phyloP scores from a whole-genome alignment of 768 basidiomycete species.

The Xerocomellus amylosporus region DNA sequence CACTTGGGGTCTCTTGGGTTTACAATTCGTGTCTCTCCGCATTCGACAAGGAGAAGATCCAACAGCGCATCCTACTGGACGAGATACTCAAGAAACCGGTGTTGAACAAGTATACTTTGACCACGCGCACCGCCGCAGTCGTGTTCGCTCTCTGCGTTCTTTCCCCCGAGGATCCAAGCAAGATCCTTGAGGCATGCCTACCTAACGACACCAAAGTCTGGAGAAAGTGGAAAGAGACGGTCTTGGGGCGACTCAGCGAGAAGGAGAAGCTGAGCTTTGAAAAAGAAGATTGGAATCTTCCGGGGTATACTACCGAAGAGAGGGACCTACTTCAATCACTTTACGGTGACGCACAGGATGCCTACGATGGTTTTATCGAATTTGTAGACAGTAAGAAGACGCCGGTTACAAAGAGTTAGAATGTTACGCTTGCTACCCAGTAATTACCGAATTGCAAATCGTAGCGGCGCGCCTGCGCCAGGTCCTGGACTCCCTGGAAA shows the following conservation, averaged over 20 bases:
- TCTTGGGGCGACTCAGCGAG: not conserved
- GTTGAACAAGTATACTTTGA: not conserved
- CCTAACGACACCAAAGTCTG: constrained; percentile 11
- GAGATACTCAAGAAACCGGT: not conserved
- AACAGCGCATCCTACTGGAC: constrained; percentile 7
- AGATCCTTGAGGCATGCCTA: constrained; percentile 8
- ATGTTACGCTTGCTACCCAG: not conserved
- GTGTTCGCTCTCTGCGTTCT: constrained; percentile 5
- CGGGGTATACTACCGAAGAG: not conserved
- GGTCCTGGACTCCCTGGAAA: too few relatives aligned
- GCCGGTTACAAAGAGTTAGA: not conserved
- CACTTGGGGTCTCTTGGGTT: constrained; percentile 26
- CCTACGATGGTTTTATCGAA: not conserved
- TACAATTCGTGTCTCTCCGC: constrained; percentile 28
- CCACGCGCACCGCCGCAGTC: constrained; percentile 5
- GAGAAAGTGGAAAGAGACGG: constrained; percentile 4
- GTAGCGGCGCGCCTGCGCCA: too few relatives aligned
- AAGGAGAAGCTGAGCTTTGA: not conserved
- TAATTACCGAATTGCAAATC: too few relatives aligned
- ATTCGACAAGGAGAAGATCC: constrained; percentile 31
- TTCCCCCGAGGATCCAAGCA: constrained; percentile 3
- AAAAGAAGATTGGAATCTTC: not conserved
- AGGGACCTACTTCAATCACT: not conserved
- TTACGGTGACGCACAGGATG: not conserved
- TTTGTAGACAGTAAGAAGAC: not conserved